These are phyloP conservation scores for Candolleomyces aberdarensis DNA, from an alignment of 768 basidiomycete genomes.

Conservation along the genomic window DNA sequence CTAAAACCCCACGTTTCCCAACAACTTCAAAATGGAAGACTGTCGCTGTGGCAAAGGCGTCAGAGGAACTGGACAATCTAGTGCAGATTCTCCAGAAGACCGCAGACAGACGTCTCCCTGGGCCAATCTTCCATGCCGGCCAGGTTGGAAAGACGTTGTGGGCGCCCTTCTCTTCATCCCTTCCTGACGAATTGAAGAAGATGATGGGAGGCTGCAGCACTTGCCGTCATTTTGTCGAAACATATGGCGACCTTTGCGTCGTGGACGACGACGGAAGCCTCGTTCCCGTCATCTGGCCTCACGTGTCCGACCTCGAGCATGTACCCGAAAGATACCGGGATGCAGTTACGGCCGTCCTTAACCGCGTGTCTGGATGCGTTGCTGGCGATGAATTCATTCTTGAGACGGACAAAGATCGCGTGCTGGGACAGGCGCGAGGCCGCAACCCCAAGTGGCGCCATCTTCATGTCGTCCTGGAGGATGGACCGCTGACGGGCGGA, in stretches of 20 bases:
- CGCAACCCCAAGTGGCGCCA: not conserved
- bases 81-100: not conserved
- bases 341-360: not conserved
- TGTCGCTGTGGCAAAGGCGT: too few relatives aligned
- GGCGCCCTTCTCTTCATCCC: not conserved
- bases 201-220: not conserved
- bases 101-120: not conserved
- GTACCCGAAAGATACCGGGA: not conserved
- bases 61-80: too few relatives aligned
- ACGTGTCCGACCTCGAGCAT: not conserved
- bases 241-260: slow-evolving; percentile 1
- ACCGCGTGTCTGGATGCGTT: not conserved
- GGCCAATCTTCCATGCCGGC: not conserved
- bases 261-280: slow-evolving; percentile 1
- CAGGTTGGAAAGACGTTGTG: not conserved
- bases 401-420: not conserved
- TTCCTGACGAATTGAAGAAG: not conserved
- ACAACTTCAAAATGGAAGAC: too few relatives aligned
- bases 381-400: not conserved
- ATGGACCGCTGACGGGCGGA: not conserved
- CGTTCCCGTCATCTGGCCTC: slow-evolving; percentile 1
- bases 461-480: not conserved
- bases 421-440: not conserved
- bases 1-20: too few relatives aligned
- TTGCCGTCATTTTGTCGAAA: not conserved